Percentiles rank a stretch among this genome's conserved stretches.
phyloP scores from a whole-genome alignment of 305 asterid genomes.

The Fraxinus floribunda region DNA sequence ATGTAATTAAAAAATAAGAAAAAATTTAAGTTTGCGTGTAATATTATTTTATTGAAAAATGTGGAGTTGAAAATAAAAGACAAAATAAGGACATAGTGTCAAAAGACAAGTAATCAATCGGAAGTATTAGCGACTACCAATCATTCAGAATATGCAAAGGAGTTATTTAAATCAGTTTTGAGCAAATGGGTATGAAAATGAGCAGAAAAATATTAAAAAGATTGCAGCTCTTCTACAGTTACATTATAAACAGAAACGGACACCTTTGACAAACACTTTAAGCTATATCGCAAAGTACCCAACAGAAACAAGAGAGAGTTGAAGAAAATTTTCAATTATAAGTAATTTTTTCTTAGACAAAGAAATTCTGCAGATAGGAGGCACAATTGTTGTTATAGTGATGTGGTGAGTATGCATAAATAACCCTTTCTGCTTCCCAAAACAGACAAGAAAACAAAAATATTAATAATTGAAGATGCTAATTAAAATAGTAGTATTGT shows the following conservation, averaged over 20 bases:
- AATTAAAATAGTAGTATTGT: neutral
- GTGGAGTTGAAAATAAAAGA: too few relatives aligned
- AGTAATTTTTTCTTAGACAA: too few relatives aligned
- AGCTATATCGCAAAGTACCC: too few relatives aligned
- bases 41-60: too few relatives aligned
- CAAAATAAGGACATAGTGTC: too few relatives aligned
- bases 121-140: constrained; percentile 50
- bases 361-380: neutral
- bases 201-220: neutral
- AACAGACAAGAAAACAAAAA: neutral
- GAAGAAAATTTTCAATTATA: too few relatives aligned
- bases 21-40: too few relatives aligned
- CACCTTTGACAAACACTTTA: too few relatives aligned
- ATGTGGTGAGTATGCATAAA: neutral
- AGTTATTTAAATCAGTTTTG: constrained; percentile 10
- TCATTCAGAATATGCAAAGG: constrained; percentile 32
- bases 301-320: too few relatives aligned
- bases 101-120: constrained; percentile 23
- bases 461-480: constrained; percentile 20
- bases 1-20: too few relatives aligned
- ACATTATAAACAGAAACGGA: too few relatives aligned
- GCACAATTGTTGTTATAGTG: neutral
- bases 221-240: neutral
- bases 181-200: neutral
- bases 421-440: neutral